These are phyloP conservation scores for Pochonia chlamydosporia DNA, from an alignment of 2,329 filamentous ascomycete genomes.

Conservation along the genomic window DNA sequence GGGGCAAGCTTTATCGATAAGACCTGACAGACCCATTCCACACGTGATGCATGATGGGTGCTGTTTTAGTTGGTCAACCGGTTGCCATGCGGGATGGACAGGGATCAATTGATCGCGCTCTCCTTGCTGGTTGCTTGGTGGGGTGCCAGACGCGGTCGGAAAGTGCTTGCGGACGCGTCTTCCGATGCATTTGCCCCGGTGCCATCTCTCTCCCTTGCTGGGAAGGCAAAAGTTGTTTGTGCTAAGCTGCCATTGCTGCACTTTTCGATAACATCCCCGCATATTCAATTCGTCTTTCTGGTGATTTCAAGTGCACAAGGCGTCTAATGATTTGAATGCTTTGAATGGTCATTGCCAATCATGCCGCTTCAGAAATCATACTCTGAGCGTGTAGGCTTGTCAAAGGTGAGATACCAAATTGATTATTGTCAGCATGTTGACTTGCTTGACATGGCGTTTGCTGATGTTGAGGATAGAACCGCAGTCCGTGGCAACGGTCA, in stretches of 20 bases:
- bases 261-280: conserved; percentile 5
- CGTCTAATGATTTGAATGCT: conserved; percentile 12
- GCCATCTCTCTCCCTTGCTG: neutral
- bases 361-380: conserved; percentile 38
- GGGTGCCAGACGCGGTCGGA: conserved; percentile 8
- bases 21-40: neutral
- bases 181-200: conserved; percentile 5
- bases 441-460: neutral
- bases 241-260: neutral
- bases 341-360: conserved; percentile 9
- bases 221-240: neutral
- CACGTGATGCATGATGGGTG: conserved; percentile 18
- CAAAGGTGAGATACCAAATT: conserved; percentile 22
- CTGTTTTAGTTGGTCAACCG: too few species aligned
- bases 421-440: conserved; percentile 7
- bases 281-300: neutral
- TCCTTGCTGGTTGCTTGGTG: conserved; percentile 5
- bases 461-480: conserved; percentile 22
- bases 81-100: neutral
- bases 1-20: conserved; percentile 23
- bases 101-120: too few species aligned
- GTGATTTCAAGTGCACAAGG: neutral
- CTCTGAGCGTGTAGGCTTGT: conserved; percentile 27
- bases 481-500: conserved; percentile 47
- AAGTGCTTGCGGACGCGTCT: conserved; percentile 6